Conservation (phyloP, 2,329 filamentous ascomycete genomes). For the Trichophyton rubrum region DNA sequence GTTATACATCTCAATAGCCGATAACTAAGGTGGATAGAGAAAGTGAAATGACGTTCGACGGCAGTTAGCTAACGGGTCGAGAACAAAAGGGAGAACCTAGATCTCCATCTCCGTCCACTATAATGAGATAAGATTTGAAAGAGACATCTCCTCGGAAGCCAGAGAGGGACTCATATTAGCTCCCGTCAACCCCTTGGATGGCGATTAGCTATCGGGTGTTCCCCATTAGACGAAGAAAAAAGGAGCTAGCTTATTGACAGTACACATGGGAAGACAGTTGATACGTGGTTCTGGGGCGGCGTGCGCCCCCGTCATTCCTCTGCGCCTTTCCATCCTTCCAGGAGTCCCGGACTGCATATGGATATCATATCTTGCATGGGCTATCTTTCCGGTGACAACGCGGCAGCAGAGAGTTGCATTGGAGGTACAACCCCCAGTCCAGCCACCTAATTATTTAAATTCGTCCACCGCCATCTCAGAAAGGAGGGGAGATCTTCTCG, state of each 20-base stretch:
- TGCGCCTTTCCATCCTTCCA: neutral
- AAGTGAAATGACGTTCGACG: neutral
- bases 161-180: neutral
- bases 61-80: neutral
- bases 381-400: neutral
- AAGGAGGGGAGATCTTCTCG: neutral
- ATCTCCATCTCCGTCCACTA: neutral
- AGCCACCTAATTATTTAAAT: neutral
- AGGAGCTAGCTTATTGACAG: neutral
- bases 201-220: conserved; percentile 1
- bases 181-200: neutral
- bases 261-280: neutral
- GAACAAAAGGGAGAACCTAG: neutral
- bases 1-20: neutral
- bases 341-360: neutral
- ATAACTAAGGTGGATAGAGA: neutral
- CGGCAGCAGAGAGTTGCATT: neutral
- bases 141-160: neutral
- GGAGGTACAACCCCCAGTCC: neutral
- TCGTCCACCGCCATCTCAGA: conserved; percentile 1
- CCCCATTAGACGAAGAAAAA: neutral
- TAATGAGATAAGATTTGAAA: neutral
- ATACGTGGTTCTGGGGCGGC: neutral
- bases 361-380: neutral
- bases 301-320: neutral